Percentiles rank a stretch among this genome's conserved stretches.
These are phyloP conservation scores for Bullera alba DNA, from an alignment of 768 basidiomycete species.

Conservation along the genomic window DNA sequence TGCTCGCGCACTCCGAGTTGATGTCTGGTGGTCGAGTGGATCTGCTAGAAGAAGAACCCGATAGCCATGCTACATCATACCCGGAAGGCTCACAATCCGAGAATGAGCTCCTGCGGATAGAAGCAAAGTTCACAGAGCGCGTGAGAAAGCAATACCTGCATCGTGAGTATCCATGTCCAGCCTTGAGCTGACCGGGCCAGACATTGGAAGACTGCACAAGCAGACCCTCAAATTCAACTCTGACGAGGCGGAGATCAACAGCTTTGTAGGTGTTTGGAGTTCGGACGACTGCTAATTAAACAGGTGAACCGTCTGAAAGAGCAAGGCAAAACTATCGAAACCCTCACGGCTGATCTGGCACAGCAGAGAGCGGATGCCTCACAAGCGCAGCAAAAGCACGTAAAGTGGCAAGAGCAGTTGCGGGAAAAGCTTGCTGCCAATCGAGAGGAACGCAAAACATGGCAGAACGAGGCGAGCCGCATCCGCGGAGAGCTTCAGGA, in stretches of 20 bases:
- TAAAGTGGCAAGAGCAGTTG: slow-evolving; percentile 76
- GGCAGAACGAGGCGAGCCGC: slow-evolving; percentile 62
- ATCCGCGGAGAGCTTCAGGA: slow-evolving; percentile 64
- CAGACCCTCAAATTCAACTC: slow-evolving; percentile 30
- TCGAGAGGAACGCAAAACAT: slow-evolving; percentile 70
- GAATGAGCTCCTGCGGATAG: slow-evolving; percentile 26
- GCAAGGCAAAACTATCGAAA: slow-evolving; percentile 26
- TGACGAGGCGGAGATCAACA: slow-evolving; percentile 40
- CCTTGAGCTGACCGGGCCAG: slow-evolving; percentile 15
- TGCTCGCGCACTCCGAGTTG: slow-evolving; percentile 25
- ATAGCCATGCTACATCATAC: not conserved
- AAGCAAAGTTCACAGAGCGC: slow-evolving; percentile 23
- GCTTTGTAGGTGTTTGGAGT: slow-evolving; percentile 21
- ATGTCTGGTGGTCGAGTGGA: not conserved
- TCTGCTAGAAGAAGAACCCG: not conserved
- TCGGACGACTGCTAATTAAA: slow-evolving; percentile 3
- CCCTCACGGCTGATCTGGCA: slow-evolving; percentile 52
- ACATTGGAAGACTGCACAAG: slow-evolving; percentile 34
- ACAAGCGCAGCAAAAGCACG: slow-evolving; percentile 67
- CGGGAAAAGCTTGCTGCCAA: slow-evolving; percentile 67
- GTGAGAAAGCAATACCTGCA: slow-evolving; percentile 31
- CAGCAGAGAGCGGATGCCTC: slow-evolving; percentile 68
- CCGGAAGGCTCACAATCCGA: slow-evolving; percentile 13
- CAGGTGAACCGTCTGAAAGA: slow-evolving; percentile 40
- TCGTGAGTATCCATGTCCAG: slow-evolving; percentile 18